These are phyloP conservation scores for Botrytis medusae DNA, from an alignment of 2,329 filamentous ascomycete species.

Conservation along the genomic window DNA sequence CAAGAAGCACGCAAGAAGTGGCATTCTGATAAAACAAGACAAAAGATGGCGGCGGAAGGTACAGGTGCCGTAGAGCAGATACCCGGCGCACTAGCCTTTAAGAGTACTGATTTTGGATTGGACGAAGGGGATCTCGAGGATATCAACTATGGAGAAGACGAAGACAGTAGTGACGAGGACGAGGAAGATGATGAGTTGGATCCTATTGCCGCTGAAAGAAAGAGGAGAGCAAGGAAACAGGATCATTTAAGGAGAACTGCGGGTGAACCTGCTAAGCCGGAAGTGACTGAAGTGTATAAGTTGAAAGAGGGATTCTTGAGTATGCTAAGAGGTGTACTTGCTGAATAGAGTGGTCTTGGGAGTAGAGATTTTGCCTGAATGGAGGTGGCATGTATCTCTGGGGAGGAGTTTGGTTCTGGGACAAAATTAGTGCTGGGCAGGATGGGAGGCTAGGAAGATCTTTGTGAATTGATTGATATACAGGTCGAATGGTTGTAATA, in stretches of 20 bases:
- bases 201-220: conserved; percentile 83
- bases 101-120: conserved; percentile 83
- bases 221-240: conserved; percentile 71
- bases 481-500: not conserved
- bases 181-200: conserved; percentile 77
- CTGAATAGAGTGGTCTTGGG: conserved; percentile 53
- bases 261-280: conserved; percentile 80
- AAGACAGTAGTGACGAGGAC: conserved; percentile 60
- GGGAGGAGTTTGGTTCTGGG: not conserved
- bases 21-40: conserved; percentile 95
- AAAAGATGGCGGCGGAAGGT: conserved; percentile 95
- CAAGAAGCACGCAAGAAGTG: conserved; percentile 95
- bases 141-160: conserved; percentile 73
- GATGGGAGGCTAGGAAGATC: not conserved
- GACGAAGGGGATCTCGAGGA: conserved; percentile 85
- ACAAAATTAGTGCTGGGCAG: not conserved
- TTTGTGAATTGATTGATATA: not conserved
- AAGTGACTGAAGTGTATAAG: conserved; percentile 76
- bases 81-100: conserved; percentile 62
- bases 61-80: conserved; percentile 49
- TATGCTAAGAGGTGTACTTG: conserved; percentile 80
- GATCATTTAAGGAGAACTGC: conserved; percentile 78
- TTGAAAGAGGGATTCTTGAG: conserved; percentile 75
- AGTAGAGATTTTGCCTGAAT: not conserved
- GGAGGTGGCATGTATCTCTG: not conserved